Evolutionary conservation across 1,139 yeast genomes (phyloP), one percentile per base, ranked within the genome.

Genomic region (Yamadazyma friedrichii): DNA sequence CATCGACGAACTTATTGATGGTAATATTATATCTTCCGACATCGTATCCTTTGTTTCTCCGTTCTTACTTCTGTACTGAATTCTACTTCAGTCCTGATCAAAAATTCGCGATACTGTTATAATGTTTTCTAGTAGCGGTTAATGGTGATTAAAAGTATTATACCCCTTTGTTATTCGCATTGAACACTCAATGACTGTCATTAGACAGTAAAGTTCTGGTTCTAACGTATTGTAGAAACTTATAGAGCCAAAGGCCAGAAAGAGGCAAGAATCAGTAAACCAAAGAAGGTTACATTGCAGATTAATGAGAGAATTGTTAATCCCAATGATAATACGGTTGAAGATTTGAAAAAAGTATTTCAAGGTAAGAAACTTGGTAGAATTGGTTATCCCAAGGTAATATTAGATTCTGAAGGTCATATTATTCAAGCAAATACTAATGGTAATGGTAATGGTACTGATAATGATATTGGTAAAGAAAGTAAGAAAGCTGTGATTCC

Each of bases 11-110:
- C 44, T 42, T 26, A 65, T 62, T 0, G 76, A 69, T 3, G 76
- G 74, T 33, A 64, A 50, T 42, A 71, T 68, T 36, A 69, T 59
- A 42, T 69, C 71, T 34, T 56, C 52, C 4, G 69, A 55, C 69
- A 65, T 65, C 29, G n/a, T 44, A 27, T 9, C 20, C 17, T 6
- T 11, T 6, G 9, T 25, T 10, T 11, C 12, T 11, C 9, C 28
- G 5, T 4, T 25, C 5, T 25, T 25, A 9, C 25, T 22, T 6
- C 25, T 22, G 25, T n/a, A n/a, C n/a, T n/a, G n/a, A n/a, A n/a
- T n/a, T n/a, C n/a, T n/a, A n/a, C n/a, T n/a, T n/a, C n/a, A n/a
- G n/a, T n/a, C n/a, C 24, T 20, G 8, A 20, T 20, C 8, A 5
- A 20, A 20, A 20, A 20, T 20, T 20, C 24, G 24, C 24, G 24